Base-by-base conservation (phyloP, 2,329 filamentous ascomycete species). In the Paracoccidioides lutzii region DNA sequence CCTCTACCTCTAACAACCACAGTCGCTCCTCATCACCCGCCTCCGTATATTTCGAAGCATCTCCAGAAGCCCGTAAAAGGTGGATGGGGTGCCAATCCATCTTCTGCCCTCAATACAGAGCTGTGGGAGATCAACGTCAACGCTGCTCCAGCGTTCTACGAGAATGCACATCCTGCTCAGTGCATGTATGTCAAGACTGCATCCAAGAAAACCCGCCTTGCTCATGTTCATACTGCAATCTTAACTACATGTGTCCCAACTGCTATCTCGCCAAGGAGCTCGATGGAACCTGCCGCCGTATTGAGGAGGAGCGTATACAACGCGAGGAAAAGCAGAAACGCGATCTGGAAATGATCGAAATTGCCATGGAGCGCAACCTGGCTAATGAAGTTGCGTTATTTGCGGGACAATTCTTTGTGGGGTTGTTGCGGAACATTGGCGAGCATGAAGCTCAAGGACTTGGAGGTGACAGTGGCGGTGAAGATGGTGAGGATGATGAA, bases 81-180 rank as follows among this genome's bases (percentile, higher is more conserved):
- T 76, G 75, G 75, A 69, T 71, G 63, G 75, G 74, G 15, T 77
- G 75, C 58, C 72, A 73, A 55, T 73, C 75, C 7, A 74, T 76
- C 58, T 75, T 75, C 60, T 77, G 75, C 56, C 72, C 74, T 0
- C 67, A 69, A 40, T 71, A 68, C 53, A 70, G 73, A 42, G 63
- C 69, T 4, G 61, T 72, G 10, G 72, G 73, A 9, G 75, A 77
- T 58, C 72, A 74, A 55, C 72, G 74, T 5, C 69, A 72, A 57
- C 67, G 73, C 35, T 77, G 75, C 60, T 62, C 68, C 10, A 74
- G 71, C 53, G 61, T 69, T 35, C 66, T 76, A 10, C 68, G 68
- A 32, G 71, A 76, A 66, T 77, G 75, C 61, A 69, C 68, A 10
- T 67, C 66, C 41, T 77, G 75, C 62, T 70, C 70, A 7, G 68